Evolutionary conservation across 805 yeast genomes (phyloP).

Genomic region (Jamesozyma lodderae): DNA sequence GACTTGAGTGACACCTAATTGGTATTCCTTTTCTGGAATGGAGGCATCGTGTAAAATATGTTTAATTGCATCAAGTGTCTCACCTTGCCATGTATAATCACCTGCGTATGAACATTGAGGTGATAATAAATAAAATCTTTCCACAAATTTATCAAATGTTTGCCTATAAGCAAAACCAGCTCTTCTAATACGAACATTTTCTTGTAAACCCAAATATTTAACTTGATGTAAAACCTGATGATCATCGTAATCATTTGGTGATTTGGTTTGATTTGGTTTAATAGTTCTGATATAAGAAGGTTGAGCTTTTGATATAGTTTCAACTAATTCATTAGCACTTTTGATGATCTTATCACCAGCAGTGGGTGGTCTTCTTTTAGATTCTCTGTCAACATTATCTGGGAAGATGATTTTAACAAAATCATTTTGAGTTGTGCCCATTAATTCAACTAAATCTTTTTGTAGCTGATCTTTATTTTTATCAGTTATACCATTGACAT

Average conservation of each 20-base stretch:
- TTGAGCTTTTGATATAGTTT: conserved; percentile 79
- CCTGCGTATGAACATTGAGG: conserved; percentile 90
- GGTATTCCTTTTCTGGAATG: conserved; percentile 75
- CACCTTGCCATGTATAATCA: conserved; percentile 59
- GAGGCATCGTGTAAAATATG: conserved; percentile 49
- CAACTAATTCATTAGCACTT: conserved; percentile 85
- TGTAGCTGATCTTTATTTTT: conserved; percentile 92
- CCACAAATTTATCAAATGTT: conserved; percentile 91
- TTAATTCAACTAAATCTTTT: conserved; percentile 74
- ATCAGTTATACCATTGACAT: conserved; percentile 83
- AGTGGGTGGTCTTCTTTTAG: conserved; percentile 83
- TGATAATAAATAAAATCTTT: conserved; percentile 81
- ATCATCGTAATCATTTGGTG: conserved; percentile 82
- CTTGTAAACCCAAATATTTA: conserved; percentile 90
- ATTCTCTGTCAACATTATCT: conserved; percentile 51
- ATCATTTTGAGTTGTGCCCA: conserved; percentile 58
- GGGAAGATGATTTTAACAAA: conserved; percentile 60
- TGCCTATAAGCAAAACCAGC: conserved; percentile 98
- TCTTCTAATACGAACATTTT: conserved; percentile 93
- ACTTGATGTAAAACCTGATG: conserved; percentile 90
- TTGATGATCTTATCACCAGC: conserved; percentile 90
- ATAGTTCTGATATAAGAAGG: conserved; percentile 97
- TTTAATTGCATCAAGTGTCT: conserved; percentile 43
- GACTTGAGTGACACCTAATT: conserved; percentile 84
- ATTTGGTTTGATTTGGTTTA: conserved; percentile 89